These are phyloP conservation scores for Prosopis cineraria DNA, from an alignment of 306 rosid species.

Conservation along the genomic window DNA sequence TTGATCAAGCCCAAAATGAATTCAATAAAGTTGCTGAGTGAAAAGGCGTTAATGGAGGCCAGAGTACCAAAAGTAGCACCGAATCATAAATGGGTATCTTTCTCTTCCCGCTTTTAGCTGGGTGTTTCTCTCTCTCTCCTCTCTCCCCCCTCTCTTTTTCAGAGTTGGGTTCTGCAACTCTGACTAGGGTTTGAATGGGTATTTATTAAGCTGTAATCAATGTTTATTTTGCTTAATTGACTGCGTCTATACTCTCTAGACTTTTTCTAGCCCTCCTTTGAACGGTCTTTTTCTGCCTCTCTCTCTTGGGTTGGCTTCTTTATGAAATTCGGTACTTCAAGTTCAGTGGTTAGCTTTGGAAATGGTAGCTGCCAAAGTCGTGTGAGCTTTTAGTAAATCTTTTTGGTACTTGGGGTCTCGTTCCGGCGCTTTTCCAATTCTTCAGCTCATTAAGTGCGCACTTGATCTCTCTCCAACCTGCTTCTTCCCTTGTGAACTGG, in stretches of 20 bases:
- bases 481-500: slow-evolving; percentile 9
- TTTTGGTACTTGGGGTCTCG: slow-evolving; percentile 47
- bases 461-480: slow-evolving; percentile 29
- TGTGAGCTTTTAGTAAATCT: slow-evolving; percentile 51
- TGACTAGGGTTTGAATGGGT: slow-evolving; percentile 89
- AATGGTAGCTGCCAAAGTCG: slow-evolving; percentile 71
- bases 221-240: slow-evolving; percentile 60
- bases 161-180: slow-evolving; percentile 60
- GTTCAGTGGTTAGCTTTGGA: slow-evolving; percentile 63
- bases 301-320: slow-evolving; percentile 61
- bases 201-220: slow-evolving; percentile 78
- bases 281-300: slow-evolving; percentile 52
- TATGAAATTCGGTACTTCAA: slow-evolving; percentile 59
- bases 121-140: slow-evolving; percentile 26
- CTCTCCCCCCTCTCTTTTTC: slow-evolving; percentile 41
- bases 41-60: slow-evolving; percentile 62
- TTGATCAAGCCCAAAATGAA: slow-evolving; percentile 46
- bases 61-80: slow-evolving; percentile 68
- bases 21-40: slow-evolving; percentile 49
- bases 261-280: slow-evolving; percentile 58
- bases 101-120: slow-evolving; percentile 63
- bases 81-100: slow-evolving; percentile 92
- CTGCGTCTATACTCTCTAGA: slow-evolving; percentile 36
- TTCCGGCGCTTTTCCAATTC: slow-evolving; percentile 39
- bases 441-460: slow-evolving; percentile 41